Conservation (phyloP, 352 stramenopile genomes). For the Phytophthora sp. region DNA sequence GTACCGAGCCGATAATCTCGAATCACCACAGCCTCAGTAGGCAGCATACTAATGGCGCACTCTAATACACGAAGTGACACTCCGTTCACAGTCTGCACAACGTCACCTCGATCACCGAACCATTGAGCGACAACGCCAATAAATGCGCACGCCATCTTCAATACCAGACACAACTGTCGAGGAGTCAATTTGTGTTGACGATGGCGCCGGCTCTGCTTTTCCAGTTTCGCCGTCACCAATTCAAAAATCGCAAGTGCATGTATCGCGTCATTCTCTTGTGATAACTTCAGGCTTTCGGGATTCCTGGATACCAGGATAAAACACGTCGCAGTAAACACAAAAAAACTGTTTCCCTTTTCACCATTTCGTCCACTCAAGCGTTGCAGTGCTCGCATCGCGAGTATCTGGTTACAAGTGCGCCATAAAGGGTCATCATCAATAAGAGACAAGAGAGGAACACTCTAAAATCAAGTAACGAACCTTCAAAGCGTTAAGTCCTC, state of each 20-base stretch:
- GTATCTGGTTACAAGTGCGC: constrained; percentile 17
- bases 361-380: constrained; percentile 11
- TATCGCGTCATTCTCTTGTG: constrained; percentile 1
- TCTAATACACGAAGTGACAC: constrained; percentile 31
- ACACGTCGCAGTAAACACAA: constrained; percentile 51
- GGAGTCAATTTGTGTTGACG: constrained; percentile 25
- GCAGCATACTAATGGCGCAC: constrained; percentile 25
- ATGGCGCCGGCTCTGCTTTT: constrained; percentile 25
- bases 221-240: constrained; percentile 24
- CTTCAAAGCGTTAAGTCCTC: constrained; percentile 49
- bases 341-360: constrained; percentile 35
- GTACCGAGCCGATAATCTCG: constrained; percentile 23
- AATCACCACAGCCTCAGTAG: constrained; percentile 13
- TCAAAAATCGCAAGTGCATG: constrained; percentile 28
- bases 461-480: constrained; percentile 29
- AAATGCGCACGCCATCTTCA: constrained; percentile 44
- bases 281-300: constrained; percentile 15
- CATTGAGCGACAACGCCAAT: constrained; percentile 14
- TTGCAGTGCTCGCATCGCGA: constrained; percentile 36
- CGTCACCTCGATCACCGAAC: constrained; percentile 9
- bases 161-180: constrained; percentile 38
- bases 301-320: constrained; percentile 45
- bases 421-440: constrained; percentile 2
- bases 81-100: constrained; percentile 14
- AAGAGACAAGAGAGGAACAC: neutral